These are phyloP conservation scores for Penicilliopsis zonata DNA, from an alignment of 495 filamentous ascomycete species.

Conservation along the genomic window DNA sequence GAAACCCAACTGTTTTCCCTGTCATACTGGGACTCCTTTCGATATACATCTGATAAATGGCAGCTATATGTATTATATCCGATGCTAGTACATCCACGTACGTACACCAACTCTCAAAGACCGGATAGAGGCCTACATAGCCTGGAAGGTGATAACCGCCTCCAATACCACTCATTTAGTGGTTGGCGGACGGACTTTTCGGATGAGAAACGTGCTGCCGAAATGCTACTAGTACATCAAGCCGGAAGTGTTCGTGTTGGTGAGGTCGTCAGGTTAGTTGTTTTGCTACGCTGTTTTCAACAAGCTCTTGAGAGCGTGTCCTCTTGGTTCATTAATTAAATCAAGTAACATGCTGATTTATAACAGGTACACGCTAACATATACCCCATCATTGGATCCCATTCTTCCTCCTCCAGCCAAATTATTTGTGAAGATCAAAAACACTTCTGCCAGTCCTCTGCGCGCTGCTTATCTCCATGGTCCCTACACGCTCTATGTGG, in stretches of 20 bases:
- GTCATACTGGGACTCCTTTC: too few relatives aligned
- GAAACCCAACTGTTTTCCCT: too few relatives aligned
- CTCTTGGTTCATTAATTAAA: not conserved
- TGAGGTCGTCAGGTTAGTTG: constrained; percentile 60
- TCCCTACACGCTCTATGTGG: constrained; percentile 79
- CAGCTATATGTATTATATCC: constrained; percentile 8
- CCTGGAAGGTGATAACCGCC: constrained; percentile 8
- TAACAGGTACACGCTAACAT: constrained; percentile 78
- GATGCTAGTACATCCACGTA: constrained; percentile 40
- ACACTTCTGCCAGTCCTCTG: constrained; percentile 79
- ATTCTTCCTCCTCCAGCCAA: constrained; percentile 70
- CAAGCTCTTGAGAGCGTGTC: not conserved
- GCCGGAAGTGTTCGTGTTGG: constrained; percentile 82
- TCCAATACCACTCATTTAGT: constrained; percentile 20
- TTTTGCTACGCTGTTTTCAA: not conserved
- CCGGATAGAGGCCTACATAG: constrained; percentile 18
- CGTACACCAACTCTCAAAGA: constrained; percentile 34
- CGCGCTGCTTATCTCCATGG: constrained; percentile 94
- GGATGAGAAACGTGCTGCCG: constrained; percentile 10
- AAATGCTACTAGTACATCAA: constrained; percentile 86
- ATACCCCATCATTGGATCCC: constrained; percentile 77
- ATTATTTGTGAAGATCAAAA: constrained; percentile 77
- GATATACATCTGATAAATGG: too few relatives aligned
- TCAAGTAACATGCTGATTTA: constrained; percentile 1
- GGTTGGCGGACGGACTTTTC: constrained; percentile 25